These are phyloP conservation scores for Mortierella sp. DNA, from an alignment of 371 early-diverging fungal genomes.

Conservation along the genomic window DNA sequence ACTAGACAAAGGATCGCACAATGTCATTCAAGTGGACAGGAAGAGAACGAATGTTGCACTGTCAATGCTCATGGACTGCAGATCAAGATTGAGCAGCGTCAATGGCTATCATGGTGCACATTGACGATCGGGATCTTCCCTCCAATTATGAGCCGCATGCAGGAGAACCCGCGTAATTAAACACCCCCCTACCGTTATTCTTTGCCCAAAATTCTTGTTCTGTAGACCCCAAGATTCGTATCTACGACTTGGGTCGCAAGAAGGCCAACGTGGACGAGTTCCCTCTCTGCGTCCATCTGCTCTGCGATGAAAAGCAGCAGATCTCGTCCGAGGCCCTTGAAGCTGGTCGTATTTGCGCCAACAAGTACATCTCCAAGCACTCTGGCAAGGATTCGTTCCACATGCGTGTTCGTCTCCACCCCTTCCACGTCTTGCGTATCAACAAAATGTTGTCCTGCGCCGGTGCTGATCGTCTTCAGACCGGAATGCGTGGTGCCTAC, in stretches of 20 bases:
- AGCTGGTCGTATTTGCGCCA: constrained; percentile 91
- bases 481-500: constrained; percentile 99
- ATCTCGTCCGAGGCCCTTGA: constrained; percentile 99
- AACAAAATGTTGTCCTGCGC: constrained; percentile 99
- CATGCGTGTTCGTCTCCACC: constrained; percentile 99
- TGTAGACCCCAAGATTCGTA: constrained; percentile 98
- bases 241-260: constrained; percentile 99
- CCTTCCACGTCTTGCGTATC: constrained; percentile 99
- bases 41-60: too few relatives aligned
- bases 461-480: constrained; percentile 99
- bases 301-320: constrained; percentile 99
- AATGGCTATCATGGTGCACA: too few relatives aligned
- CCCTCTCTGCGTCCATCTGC: constrained; percentile 97
- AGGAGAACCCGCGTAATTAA: too few relatives aligned
- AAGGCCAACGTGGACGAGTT: constrained; percentile 99
- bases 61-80: too few relatives aligned
- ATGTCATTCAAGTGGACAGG: too few relatives aligned
- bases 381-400: constrained; percentile 99
- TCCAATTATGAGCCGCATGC: too few relatives aligned
- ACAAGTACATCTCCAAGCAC: constrained; percentile 99
- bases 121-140: too few relatives aligned
- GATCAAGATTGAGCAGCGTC: too few relatives aligned
- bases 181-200: too few relatives aligned
- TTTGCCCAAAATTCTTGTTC: constrained; percentile 93
- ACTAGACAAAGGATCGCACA: too few relatives aligned